Evolutionary conservation across 2,329 filamentous ascomycete genomes (phyloP), one percentile per base, ranked within the genome.

Genomic region (Penicillium frequentans): DNA sequence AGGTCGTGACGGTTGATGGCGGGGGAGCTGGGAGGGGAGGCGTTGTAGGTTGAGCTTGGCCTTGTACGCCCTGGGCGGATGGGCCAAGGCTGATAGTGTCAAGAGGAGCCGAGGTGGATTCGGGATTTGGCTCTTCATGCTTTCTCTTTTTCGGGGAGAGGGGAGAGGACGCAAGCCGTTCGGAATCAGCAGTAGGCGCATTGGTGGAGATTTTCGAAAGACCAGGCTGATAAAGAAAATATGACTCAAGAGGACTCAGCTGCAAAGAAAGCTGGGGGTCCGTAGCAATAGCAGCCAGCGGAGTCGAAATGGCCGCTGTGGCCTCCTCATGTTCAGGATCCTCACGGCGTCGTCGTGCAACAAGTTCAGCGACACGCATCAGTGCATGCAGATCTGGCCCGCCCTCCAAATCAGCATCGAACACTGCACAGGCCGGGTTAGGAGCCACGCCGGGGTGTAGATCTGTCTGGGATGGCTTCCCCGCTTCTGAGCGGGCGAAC

Each of bases 321-420:
- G 39, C 43, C 9, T 42, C 54, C 6, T 57, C 35, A n/a, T 57
- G 49, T 16, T 39, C 23, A 9, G 63, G 57, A 6, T 70, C 69
- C 27, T 66, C 67, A 5, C 77, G 69, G 14, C 78, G 74, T 57
- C 73, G 73, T 26, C 71, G 70, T 16, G 77, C 74, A 26, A 80
- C 67, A 51, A 80, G 69, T 10, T 76, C 75, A 11, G 76, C 68
- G 9, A 66, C 75, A 21, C 77, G 74, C 77, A 80, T 79, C 49
- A 79, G 59, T 2, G 78, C 76, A 58, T 80, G 78, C n/a, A 75
- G 67, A 50, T 79, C 76, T 2, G 77, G 77, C 2, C 76, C 73
- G 13, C 77, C 76, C 56, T 79, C 76, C 3, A 68, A 43, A 49
- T 77, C 73, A 0, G 71, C 53, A n/a, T 73, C 56, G 49, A 72